Percentiles rank a stretch among this genome's conserved stretches.
These are phyloP conservation scores for Anisodus acutangulus DNA, from an alignment of 257 asterid genomes.

Conservation along the genomic window DNA sequence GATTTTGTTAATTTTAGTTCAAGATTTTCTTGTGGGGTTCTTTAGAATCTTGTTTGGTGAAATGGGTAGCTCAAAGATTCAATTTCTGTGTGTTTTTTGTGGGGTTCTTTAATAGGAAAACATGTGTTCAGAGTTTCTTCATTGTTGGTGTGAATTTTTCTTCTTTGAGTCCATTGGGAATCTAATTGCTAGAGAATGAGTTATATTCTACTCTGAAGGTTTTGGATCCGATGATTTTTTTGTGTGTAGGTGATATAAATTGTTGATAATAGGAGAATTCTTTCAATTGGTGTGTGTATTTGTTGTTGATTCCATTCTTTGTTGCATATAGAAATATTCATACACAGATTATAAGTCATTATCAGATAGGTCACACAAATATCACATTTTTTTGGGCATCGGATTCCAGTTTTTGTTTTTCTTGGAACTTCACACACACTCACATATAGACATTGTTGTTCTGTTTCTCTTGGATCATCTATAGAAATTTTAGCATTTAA, in stretches of 20 bases:
- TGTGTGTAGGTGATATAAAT: slow-evolving; percentile 51
- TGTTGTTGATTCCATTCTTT: slow-evolving; percentile 60
- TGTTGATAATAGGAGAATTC: slow-evolving; percentile 38
- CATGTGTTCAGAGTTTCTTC: slow-evolving; percentile 42
- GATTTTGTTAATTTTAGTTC: background rate
- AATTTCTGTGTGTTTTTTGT: background rate
- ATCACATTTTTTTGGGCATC: slow-evolving; percentile 61
- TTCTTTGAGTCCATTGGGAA: slow-evolving; percentile 31
- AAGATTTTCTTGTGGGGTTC: background rate
- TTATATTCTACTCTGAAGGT: slow-evolving; percentile 54
- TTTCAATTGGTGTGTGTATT: slow-evolving; percentile 34
- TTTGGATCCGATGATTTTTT: slow-evolving; percentile 87
- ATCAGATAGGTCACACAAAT: slow-evolving; percentile 59
- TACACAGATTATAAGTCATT: slow-evolving; percentile 38
- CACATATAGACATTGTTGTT: slow-evolving; percentile 51
- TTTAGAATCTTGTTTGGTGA: slow-evolving; percentile 15
- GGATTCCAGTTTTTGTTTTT: slow-evolving; percentile 74
- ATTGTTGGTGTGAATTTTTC: slow-evolving; percentile 39
- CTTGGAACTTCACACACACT: slow-evolving; percentile 61
- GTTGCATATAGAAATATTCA: slow-evolving; percentile 60
- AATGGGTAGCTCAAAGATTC: slow-evolving; percentile 25
- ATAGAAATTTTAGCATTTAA: slow-evolving; percentile 34
- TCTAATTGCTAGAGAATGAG: slow-evolving; percentile 36
- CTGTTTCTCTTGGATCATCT: slow-evolving; percentile 72
- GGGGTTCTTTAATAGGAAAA: slow-evolving; percentile 32